Evolutionary conservation across 306 rosid species (phyloP).

Genomic region (Lablab purpureus): DNA sequence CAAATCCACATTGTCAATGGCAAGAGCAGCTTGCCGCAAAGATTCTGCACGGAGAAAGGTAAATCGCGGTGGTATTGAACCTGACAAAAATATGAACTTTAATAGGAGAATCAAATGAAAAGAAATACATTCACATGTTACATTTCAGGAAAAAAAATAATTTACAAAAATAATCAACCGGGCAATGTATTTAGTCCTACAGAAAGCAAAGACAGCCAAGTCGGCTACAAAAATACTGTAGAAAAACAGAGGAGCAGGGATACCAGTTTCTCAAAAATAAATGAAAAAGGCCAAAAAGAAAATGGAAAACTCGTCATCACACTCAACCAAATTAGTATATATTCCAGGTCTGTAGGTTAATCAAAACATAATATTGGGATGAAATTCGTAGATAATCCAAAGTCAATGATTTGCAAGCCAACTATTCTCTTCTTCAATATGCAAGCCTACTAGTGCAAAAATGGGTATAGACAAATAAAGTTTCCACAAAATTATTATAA

Average conservation of each 20-base stretch:
- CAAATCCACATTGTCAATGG: conserved; percentile 49
- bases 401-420: conserved; percentile 2
- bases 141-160: neutral
- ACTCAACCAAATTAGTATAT: neutral
- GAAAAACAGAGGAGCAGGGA: conserved; percentile 1
- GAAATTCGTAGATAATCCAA: conserved; percentile 2
- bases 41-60: conserved; percentile 61
- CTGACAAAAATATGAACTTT: conserved; percentile 51
- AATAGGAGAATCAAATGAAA: conserved; percentile 13
- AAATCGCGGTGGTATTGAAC: conserved; percentile 57
- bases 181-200: conserved; percentile 5
- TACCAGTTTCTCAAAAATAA: conserved; percentile 7
- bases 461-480: neutral
- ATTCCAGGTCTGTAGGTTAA: too few species aligned
- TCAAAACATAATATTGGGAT: conserved; percentile 20
- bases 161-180: neutral
- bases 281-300: neutral
- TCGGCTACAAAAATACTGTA: conserved; percentile 16
- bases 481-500: neutral
- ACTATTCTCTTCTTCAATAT: neutral
- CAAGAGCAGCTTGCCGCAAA: conserved; percentile 68
- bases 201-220: conserved; percentile 5
- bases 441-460: neutral
- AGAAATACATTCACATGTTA: neutral
- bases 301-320: neutral